Base-by-base conservation (phyloP, 768 basidiomycete genomes). In the Jaapia argillacea region DNA sequence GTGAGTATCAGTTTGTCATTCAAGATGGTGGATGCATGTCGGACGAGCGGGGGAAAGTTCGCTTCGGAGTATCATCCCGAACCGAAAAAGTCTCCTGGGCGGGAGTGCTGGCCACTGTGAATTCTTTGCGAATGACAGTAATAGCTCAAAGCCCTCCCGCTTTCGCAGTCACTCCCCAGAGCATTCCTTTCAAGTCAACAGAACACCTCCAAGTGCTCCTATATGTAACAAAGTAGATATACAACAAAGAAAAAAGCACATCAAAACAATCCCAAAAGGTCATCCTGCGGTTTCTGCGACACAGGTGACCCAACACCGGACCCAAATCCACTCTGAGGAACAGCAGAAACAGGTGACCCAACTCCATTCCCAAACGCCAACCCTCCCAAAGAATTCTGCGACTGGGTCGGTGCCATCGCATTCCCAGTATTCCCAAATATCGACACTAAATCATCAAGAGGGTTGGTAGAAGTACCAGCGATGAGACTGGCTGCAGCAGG, bases 381-480 rank as follows among this genome's bases (percentile, higher is more conserved):
- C 7, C 55, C 58, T 36, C 54, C 56, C 43, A 58, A 45, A 13
- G 54, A 55, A 37, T 54, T 48, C 10, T 27, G 51, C 18, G 44
- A 45, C 27, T 45, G 24, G 46, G 51, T 43, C 33, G 51, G 46
- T 45, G 48, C 53, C 14, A 43, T 45, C 7, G 46, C 53, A 24
- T 56, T 57, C 43, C 53, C 56, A 18, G 63, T 60, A 48, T 65
- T 58, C 49, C 67, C 55, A 58, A 96, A 96, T 51, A 96, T 87
- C 5, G 90, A 92, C 20, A 93, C 90, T 7, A 96, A 72, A 58
- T 96, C 91, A 60, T 94, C 91, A 36, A 94, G 69, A 1, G 92
- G 92, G 58, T 96, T 96, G 47, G 74, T 74, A 12, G 89, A 90
- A 21, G 85, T 83, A 4, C 85, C 85, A 2, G 81, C 71, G 13